These are phyloP conservation scores for Colletotrichum liaoningense DNA, from an alignment of 2,329 filamentous ascomycete genomes.

Conservation along the genomic window DNA sequence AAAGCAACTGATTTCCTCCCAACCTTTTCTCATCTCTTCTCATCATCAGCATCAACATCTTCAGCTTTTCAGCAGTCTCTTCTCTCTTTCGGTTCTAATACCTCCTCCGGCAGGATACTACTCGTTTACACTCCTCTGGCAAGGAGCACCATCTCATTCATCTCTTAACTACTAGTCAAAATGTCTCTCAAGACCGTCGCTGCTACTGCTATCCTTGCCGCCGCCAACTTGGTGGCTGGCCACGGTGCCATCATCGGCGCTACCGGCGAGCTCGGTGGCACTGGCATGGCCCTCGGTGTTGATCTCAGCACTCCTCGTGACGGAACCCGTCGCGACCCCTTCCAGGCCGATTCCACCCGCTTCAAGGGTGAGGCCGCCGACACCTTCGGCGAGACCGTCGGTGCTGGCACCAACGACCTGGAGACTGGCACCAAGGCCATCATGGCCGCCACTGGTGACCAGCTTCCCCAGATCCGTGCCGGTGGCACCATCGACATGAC, in stretches of 20 bases:
- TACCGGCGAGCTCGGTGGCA: conserved; percentile 66
- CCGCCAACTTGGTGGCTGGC: conserved; percentile 66
- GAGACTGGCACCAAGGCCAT: conserved; percentile 67
- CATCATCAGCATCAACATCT: conserved; percentile 29
- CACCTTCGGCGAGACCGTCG: conserved; percentile 69
- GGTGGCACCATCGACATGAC: conserved; percentile 71
- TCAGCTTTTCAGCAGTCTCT: conserved; percentile 30
- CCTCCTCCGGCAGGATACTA: conserved; percentile 35
- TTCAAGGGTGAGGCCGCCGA: conserved; percentile 65
- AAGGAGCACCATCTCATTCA: conserved; percentile 26
- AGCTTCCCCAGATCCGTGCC: conserved; percentile 68
- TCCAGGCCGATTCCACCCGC: conserved; percentile 73
- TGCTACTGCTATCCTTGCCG: conserved; percentile 61
- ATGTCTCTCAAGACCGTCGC: conserved; percentile 48
- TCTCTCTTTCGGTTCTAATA: conserved; percentile 18
- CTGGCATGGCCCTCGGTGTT: conserved; percentile 63
- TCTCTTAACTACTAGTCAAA: conserved; percentile 28
- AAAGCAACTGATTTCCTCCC: conserved; percentile 20
- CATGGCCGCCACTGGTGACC: conserved; percentile 65
- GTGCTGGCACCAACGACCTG: conserved; percentile 65
- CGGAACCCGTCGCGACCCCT: conserved; percentile 68
- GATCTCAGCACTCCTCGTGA: conserved; percentile 69
- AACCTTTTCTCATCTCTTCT: background rate
- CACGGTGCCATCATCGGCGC: conserved; percentile 71
- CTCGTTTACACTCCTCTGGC: conserved; percentile 33